Percentiles rank a stretch among this genome's conserved stretches.
phyloP scores from a whole-genome alignment of 2,329 filamentous ascomycete species.

The Penicillium olsonii region DNA sequence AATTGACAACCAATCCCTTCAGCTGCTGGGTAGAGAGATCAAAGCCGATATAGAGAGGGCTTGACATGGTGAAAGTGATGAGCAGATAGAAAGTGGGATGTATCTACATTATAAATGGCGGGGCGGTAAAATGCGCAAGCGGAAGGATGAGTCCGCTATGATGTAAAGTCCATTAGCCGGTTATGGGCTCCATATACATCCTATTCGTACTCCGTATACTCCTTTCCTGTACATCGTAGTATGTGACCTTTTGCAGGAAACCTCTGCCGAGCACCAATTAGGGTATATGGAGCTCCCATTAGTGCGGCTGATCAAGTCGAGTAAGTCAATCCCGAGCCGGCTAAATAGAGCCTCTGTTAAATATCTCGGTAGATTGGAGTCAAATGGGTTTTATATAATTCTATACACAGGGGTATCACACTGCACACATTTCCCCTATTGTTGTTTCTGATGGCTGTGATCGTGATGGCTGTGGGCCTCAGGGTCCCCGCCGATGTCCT shows the following conservation, averaged over 20 bases:
- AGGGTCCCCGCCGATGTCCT: conserved; percentile 59
- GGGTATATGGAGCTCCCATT: background rate
- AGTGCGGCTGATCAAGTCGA: background rate
- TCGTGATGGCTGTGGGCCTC: conserved; percentile 54
- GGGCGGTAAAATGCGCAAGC: conserved; percentile 5
- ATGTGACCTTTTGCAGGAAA: too few species aligned
- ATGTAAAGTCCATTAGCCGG: conserved; percentile 20
- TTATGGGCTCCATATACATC: background rate
- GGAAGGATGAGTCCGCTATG: conserved; percentile 20
- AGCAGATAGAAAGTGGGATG: background rate
- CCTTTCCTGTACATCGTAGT: background rate
- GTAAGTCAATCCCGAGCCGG: conserved; percentile 9
- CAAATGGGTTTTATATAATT: too few species aligned
- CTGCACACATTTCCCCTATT: conserved; percentile 4
- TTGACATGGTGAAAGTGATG: conserved; percentile 32
- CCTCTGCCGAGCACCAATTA: conserved; percentile 5
- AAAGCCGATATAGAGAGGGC: conserved; percentile 82
- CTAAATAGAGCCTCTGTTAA: conserved; percentile 19
- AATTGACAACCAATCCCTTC: conserved; percentile 86
- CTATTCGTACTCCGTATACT: background rate
- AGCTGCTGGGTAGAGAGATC: conserved; percentile 97
- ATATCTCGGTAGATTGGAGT: conserved; percentile 17
- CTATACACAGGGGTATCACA: conserved; percentile 22
- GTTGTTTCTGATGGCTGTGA: conserved; percentile 35
- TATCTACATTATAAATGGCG: background rate